These are phyloP conservation scores for Acacia confusa DNA, from an alignment of 306 rosid genomes.

Conservation along the genomic window DNA sequence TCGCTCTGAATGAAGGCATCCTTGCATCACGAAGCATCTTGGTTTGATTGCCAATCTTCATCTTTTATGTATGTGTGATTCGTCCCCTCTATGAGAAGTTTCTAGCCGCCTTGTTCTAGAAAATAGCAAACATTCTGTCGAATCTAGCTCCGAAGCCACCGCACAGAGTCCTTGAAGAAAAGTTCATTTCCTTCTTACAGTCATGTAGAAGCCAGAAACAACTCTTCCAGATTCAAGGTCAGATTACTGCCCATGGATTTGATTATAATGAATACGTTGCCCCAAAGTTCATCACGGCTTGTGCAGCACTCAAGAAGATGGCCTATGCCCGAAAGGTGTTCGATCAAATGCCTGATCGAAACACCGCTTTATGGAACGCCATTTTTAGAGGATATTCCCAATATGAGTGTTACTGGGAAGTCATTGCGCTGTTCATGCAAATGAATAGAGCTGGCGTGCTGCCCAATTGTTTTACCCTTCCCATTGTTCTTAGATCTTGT, in stretches of 20 bases:
- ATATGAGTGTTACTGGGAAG: constrained; percentile 38
- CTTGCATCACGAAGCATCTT: neutral
- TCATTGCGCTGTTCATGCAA: constrained; percentile 44
- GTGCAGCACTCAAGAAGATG: constrained; percentile 38
- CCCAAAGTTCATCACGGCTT: constrained; percentile 46
- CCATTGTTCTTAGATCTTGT: constrained; percentile 66
- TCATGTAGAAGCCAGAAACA: constrained; percentile 58
- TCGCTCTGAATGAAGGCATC: neutral
- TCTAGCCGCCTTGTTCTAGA: neutral
- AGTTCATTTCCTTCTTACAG: constrained; percentile 54
- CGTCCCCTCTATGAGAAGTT: neutral
- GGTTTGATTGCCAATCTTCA: neutral
- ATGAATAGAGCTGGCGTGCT: constrained; percentile 43
- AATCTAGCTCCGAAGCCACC: constrained; percentile 34
- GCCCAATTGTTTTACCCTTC: constrained; percentile 67
- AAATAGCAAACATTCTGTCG: constrained; percentile 39
- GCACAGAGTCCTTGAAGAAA: constrained; percentile 52
- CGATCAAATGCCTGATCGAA: constrained; percentile 54
- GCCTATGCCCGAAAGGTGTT: constrained; percentile 58
- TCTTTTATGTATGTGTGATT: neutral
- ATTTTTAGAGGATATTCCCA: constrained; percentile 54
- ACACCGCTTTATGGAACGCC: constrained; percentile 62
- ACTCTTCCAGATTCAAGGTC: constrained; percentile 59
- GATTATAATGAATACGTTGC: constrained; percentile 44
- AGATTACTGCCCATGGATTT: constrained; percentile 54